Percentiles rank a stretch among this genome's conserved stretches.
Conservation (phyloP, 106 monocot genomes). For the Gastrodia elata region DNA sequence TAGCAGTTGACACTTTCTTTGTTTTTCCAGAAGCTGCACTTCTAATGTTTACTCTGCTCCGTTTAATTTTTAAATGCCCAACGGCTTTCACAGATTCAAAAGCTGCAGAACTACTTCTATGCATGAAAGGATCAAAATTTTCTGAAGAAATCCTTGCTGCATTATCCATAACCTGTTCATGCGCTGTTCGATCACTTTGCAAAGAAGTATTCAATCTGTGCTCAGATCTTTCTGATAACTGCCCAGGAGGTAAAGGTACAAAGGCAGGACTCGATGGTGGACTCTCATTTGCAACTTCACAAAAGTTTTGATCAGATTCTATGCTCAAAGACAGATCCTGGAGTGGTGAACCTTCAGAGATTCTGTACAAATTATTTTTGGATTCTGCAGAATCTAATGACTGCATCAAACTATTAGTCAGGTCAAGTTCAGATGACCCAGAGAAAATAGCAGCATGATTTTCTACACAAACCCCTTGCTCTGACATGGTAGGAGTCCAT, state of each 20-base stretch:
- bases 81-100: constrained; percentile 28
- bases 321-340: constrained; percentile 5
- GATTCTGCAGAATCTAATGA: constrained; percentile 11
- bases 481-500: constrained; percentile 4
- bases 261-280: constrained; percentile 9
- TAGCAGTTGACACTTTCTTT: constrained; percentile 11
- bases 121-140: constrained; percentile 14
- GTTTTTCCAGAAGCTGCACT: constrained; percentile 16
- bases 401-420: neutral
- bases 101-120: constrained; percentile 6
- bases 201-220: neutral
- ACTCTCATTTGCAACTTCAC: constrained; percentile 11
- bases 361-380: constrained; percentile 13
- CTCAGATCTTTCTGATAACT: neutral
- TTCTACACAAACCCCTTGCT: constrained; percentile 13
- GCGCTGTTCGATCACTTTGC: neutral
- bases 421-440: constrained; percentile 8
- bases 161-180: neutral
- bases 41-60: constrained; percentile 16
- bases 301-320: constrained; percentile 5
- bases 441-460: constrained; percentile 7
- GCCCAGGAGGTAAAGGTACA: neutral
- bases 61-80: constrained; percentile 24
- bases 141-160: constrained; percentile 15
- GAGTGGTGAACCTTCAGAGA: constrained; percentile 9